Evolutionary conservation across 2,329 filamentous ascomycete species (phyloP), one percentile per base, ranked within the genome.

Genomic region (Dactylellina leptospora): DNA sequence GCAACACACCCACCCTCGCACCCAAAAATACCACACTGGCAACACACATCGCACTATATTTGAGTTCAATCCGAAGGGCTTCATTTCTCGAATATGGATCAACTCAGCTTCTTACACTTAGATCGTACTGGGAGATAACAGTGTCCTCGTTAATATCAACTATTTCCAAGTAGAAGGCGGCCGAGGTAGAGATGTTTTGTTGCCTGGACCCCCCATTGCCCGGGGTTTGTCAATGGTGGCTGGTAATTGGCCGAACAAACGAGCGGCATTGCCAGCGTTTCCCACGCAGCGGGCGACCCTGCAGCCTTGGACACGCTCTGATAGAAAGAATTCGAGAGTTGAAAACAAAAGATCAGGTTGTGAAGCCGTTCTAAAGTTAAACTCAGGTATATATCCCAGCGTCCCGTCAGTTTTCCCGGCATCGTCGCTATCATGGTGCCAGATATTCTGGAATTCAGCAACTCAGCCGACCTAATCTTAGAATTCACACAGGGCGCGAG

Each of bases 361-460:
- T n/a, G n/a, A n/a, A n/a, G 18, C 8, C 36, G 36, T 40, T n/a
- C 8, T 11, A 40, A 40, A 40, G 2, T 11, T n/a, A 16, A 40
- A 4, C 18, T 20, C 18, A 44, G 9, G 2, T 4, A 48, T 18
- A 11, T 53, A 13, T 13, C n/a, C 2, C 16, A 25, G 22, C 23
- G 6, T 51, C 11, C 9, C 16, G 3, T 51, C 44, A 9, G 3
- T 20, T 25, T 25, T 48, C 20, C n/a, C 44, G 3, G 10, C 6
- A 10, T 11, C 2, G 8, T 38, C 6, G 27, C 28, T 27, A 36
- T 11, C 42, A 60, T 48, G 42, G 55, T 38, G 13, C 55, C 28
- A 1, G 44, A 60, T 13, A 47, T n/a, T 8, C 25, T 60, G 20
- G 55, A 60, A 40, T 60, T 60, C 28, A 60, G 55, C 20, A 60